Evolutionary conservation across 1,139 yeast species (phyloP), one percentile per base, ranked within the genome.

Genomic region (Candida sojae): DNA sequence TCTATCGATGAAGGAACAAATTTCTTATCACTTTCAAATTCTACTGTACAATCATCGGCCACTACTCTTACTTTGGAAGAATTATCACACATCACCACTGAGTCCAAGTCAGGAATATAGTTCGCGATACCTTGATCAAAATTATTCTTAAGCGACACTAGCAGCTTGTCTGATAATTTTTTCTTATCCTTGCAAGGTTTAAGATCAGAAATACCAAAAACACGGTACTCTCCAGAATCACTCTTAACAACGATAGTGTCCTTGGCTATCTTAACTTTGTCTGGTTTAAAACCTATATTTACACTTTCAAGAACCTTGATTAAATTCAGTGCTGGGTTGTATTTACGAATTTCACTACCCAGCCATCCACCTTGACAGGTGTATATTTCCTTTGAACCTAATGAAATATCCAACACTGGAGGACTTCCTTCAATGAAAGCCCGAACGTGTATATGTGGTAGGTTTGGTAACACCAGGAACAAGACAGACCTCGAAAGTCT

Each of bases 331-430:
- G n/a, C 25, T 6, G 38, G 8, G 6, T 25, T 23, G 30, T 51
- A 54, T 30, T 56, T 62, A 43, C 63, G 54, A 36, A 68, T 53
- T 46, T 74, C 77, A 6, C 78, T 73, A 37, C 71, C 65, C 23
- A 67, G 64, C 50, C 68, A 65, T 2, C 77, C 75, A 25, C 79
- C 79, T 49, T 69, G 76, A 45, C 75, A 68, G 3, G 67, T 51
- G 28, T 64, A 56, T 8, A 73, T 17, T n/a, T 56, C 56, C 2
- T 35, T 11, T n/a, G 28, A 11, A 9, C 40, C 43, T 2, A 35
- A 11, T 21, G 58, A 57, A 11, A 73, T 51, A 48, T 67, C 71
- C 21, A 75, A 48, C 1, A 75, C 54, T 1, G 80, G 79, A 4
- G 78, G 73, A 4, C 73, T 59, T 4, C 73, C 62, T 1, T 61